A percentile compares a stretch with the other conserved stretches of the same genome.
phyloP scores from a whole-genome alignment of 306 rosid species.

The Begonia peltatifolia region DNA sequence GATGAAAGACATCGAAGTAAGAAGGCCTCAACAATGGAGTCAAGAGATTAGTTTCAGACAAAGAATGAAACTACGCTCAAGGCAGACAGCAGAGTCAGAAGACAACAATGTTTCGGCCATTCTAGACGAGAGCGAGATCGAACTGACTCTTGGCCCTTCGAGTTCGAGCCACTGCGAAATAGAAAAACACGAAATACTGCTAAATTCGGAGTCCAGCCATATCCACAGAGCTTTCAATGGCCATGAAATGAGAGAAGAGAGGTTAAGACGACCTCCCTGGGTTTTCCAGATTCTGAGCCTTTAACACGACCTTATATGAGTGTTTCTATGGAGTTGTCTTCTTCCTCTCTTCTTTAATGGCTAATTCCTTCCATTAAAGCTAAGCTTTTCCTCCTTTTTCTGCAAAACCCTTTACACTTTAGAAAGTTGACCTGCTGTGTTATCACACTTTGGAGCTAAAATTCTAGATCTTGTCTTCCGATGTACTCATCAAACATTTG shows the following conservation, averaged over 20 bases:
- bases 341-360: background rate
- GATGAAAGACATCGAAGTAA: constrained; percentile 38
- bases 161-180: constrained; percentile 8
- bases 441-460: too few relatives aligned
- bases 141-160: constrained; percentile 64
- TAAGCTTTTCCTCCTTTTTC: background rate
- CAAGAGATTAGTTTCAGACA: background rate
- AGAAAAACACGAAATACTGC: background rate
- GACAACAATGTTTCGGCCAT: constrained; percentile 23
- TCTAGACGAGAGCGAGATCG: constrained; percentile 54
- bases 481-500: too few relatives aligned
- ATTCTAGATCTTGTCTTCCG: too few relatives aligned
- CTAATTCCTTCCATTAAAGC: background rate
- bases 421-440: too few relatives aligned
- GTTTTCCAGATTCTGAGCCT: constrained; percentile 10
- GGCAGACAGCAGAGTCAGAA: constrained; percentile 37
- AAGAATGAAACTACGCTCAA: constrained; percentile 41
- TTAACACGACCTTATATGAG: constrained; percentile 2
- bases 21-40: too few relatives aligned
- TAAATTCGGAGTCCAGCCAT: constrained; percentile 23
- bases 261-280: constrained; percentile 4
- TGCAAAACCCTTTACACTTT: background rate
- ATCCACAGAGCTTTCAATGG: background rate
- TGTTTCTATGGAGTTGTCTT: background rate
- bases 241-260: background rate